Percentiles rank a stretch among this genome's conserved stretches.
Conservation (phyloP, 169 alveolate genomes). For the Cardiosporidium cionae region DNA sequence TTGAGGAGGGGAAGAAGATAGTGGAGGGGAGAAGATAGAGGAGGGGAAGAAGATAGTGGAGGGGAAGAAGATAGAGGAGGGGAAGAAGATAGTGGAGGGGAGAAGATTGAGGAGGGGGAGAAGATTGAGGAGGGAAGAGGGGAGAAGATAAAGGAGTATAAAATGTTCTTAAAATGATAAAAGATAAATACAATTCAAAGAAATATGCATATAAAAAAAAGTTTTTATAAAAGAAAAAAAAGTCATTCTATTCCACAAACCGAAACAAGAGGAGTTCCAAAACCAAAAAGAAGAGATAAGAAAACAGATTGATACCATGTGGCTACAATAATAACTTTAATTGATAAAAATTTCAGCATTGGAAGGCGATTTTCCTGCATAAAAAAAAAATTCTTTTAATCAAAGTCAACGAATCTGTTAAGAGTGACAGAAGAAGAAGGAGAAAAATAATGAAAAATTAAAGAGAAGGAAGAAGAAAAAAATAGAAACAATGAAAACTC, state of each 20-base stretch:
- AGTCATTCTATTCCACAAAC: background rate
- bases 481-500: background rate
- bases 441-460: background rate
- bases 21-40: too few relatives aligned
- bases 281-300: conserved; percentile 1
- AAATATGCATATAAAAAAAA: background rate
- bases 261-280: background rate
- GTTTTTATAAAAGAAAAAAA: background rate
- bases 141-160: too few relatives aligned
- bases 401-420: too few relatives aligned
- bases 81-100: background rate
- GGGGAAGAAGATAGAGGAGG: background rate
- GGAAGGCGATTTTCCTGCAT: conserved; percentile 5
- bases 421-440: background rate
- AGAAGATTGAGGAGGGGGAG: too few relatives aligned
- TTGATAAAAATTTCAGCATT: background rate
- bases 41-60: too few relatives aligned
- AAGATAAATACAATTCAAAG: too few relatives aligned
- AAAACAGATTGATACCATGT: conserved; percentile 13
- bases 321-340: conserved; percentile 1
- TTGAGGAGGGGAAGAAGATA: too few relatives aligned
- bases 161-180: too few relatives aligned
- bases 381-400: background rate
- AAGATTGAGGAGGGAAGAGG: too few relatives aligned
- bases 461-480: background rate